Evolutionary conservation across 495 filamentous ascomycete genomes (phyloP).

Genomic region (Aspergillus cristatus): DNA sequence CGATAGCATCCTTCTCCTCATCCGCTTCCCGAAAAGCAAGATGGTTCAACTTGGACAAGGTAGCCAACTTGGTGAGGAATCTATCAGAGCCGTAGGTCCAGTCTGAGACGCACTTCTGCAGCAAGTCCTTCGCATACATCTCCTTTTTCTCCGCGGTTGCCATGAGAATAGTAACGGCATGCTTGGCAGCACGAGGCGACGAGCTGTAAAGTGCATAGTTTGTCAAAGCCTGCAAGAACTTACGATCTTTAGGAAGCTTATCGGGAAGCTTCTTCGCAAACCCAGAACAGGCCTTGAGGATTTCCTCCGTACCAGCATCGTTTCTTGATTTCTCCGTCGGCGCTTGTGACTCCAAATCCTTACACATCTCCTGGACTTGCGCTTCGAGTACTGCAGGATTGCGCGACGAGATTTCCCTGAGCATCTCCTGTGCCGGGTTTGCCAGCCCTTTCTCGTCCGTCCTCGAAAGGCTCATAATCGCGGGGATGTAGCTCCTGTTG

Average conservation of each 20-base stretch:
- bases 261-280: constrained; percentile 78
- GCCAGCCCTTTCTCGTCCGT: constrained; percentile 72
- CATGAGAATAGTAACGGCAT: constrained; percentile 85
- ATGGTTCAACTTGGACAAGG: constrained; percentile 74
- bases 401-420: constrained; percentile 83
- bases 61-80: constrained; percentile 77
- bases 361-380: constrained; percentile 87
- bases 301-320: constrained; percentile 65
- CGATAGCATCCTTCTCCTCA: constrained; percentile 63
- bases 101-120: constrained; percentile 61
- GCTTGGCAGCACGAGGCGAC: constrained; percentile 78
- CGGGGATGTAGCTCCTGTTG: constrained; percentile 86
- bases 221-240: constrained; percentile 70
- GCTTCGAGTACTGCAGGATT: constrained; percentile 86
- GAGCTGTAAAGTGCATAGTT: constrained; percentile 72
- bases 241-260: constrained; percentile 77
- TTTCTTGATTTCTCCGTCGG: constrained; percentile 58
- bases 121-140: constrained; percentile 75
- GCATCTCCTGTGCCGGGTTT: constrained; percentile 73
- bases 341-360: constrained; percentile 68
- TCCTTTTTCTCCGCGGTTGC: constrained; percentile 73
- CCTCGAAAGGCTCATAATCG: constrained; percentile 77
- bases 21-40: constrained; percentile 65
- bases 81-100: constrained; percentile 67
- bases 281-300: constrained; percentile 82